These are phyloP conservation scores for Russula abietina DNA, from an alignment of 768 basidiomycete species.

Conservation along the genomic window DNA sequence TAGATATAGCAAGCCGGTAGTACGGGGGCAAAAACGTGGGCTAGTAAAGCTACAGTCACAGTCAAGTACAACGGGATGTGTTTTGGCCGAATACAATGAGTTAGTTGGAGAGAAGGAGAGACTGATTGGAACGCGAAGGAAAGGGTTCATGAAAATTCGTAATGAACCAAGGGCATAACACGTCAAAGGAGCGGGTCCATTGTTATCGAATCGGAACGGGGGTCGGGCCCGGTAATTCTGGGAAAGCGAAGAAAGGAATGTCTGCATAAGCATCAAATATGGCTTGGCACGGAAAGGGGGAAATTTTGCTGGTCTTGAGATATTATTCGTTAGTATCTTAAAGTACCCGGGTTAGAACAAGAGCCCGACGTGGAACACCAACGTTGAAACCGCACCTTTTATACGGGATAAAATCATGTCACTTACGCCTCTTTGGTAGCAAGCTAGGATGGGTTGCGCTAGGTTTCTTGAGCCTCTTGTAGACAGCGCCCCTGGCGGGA, in stretches of 20 bases:
- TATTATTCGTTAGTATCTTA: constrained; percentile 4
- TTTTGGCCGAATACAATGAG: neutral
- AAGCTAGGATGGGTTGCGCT: constrained; percentile 15
- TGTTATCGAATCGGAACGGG: neutral
- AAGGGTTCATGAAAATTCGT: neutral
- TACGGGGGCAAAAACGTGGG: neutral
- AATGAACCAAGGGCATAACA: neutral
- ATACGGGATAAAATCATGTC: neutral
- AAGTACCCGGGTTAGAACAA: neutral
- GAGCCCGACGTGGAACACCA: neutral
- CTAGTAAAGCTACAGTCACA: constrained; percentile 17
- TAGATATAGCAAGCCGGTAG: neutral
- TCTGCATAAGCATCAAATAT: neutral
- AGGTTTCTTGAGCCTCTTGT: constrained; percentile 2
- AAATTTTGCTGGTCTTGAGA: neutral
- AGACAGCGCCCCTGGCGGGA: neutral
- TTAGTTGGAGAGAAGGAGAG: neutral
- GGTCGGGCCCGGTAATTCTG: neutral
- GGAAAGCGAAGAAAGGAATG: neutral
- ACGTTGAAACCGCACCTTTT: constrained; percentile 9
- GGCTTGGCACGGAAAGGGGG: neutral
- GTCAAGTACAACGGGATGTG: neutral
- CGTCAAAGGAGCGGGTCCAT: neutral
- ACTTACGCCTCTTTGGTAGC: constrained; percentile 18
- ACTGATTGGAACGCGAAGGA: neutral